Percentiles rank a stretch among this genome's conserved stretches.
Evolutionary conservation across 164 flowering plant species (phyloP).

Genomic region (Stephania cephalantha): DNA sequence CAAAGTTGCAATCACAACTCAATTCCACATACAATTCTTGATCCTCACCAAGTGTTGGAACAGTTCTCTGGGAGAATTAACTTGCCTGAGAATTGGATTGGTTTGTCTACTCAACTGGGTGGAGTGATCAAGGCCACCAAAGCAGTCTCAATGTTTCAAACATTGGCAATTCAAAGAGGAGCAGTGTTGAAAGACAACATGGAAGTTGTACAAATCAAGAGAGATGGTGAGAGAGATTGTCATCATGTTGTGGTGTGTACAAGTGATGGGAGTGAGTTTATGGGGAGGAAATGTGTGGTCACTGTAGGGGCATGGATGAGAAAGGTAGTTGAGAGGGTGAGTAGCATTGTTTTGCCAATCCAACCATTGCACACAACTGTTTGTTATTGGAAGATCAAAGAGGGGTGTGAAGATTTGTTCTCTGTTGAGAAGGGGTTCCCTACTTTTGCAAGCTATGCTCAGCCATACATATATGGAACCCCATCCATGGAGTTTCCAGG

Average conservation of each 20-base stretch:
- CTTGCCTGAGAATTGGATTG: conserved; percentile 76
- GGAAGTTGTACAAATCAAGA: conserved; percentile 39
- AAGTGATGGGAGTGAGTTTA: conserved; percentile 31
- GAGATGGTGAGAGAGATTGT: conserved; percentile 25
- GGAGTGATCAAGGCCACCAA: conserved; percentile 84
- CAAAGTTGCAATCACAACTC: conserved; percentile 32
- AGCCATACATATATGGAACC: conserved; percentile 72
- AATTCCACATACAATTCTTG: conserved; percentile 35
- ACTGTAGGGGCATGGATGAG: conserved; percentile 78
- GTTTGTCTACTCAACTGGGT: conserved; percentile 43
- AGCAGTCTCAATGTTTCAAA: conserved; percentile 91
- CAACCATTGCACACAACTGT: conserved; percentile 68
- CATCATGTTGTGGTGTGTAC: conserved; percentile 26
- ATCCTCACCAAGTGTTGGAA: conserved; percentile 24
- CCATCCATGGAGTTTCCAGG: conserved; percentile 88
- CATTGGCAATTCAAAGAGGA: conserved; percentile 54
- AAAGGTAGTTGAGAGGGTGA: conserved; percentile 45
- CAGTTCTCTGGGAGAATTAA: conserved; percentile 38
- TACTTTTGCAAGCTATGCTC: conserved; percentile 68
- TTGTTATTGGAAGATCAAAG: conserved; percentile 72
- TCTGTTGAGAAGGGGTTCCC: conserved; percentile 52
- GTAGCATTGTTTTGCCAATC: conserved; percentile 49
- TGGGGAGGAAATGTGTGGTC: conserved; percentile 66
- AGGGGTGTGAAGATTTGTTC: conserved; percentile 42
- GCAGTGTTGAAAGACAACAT: conserved; percentile 53